phyloP scores from a whole-genome alignment of 768 basidiomycete genomes.

The Boletus rubescentipes region DNA sequence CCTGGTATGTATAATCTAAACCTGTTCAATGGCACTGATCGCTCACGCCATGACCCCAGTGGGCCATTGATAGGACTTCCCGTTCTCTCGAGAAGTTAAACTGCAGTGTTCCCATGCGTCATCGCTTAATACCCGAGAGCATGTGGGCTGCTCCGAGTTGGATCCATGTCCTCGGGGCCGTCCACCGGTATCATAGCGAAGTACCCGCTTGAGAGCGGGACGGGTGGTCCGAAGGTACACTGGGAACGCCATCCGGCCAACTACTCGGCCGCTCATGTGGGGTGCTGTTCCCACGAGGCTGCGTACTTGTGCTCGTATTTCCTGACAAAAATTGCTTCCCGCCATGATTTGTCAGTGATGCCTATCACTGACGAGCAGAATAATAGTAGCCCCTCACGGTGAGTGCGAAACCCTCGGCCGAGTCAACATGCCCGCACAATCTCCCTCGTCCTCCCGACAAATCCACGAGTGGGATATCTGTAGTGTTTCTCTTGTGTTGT shows the following conservation, averaged over 20 bases:
- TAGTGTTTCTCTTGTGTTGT: neutral
- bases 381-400: conserved; percentile 14
- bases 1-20: neutral
- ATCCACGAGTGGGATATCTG: conserved; percentile 21
- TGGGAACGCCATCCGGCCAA: neutral
- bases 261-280: neutral
- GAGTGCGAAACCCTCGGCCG: conserved; percentile 4
- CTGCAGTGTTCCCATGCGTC: neutral
- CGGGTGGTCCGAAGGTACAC: neutral
- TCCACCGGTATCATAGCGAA: conserved; percentile 20
- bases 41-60: neutral
- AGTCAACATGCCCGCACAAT: neutral
- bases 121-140: neutral
- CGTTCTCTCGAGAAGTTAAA: neutral
- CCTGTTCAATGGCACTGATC: neutral
- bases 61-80: neutral
- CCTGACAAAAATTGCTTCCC: conserved; percentile 6
- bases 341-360: neutral
- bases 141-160: neutral
- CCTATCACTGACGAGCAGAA: neutral
- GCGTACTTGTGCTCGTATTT: conserved; percentile 12
- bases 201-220: neutral
- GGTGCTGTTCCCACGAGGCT: conserved; percentile 9
- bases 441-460: conserved; percentile 6
- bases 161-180: neutral